phyloP scores from a whole-genome alignment of 495 filamentous ascomycete species.

The Jackrogersella minutella region DNA sequence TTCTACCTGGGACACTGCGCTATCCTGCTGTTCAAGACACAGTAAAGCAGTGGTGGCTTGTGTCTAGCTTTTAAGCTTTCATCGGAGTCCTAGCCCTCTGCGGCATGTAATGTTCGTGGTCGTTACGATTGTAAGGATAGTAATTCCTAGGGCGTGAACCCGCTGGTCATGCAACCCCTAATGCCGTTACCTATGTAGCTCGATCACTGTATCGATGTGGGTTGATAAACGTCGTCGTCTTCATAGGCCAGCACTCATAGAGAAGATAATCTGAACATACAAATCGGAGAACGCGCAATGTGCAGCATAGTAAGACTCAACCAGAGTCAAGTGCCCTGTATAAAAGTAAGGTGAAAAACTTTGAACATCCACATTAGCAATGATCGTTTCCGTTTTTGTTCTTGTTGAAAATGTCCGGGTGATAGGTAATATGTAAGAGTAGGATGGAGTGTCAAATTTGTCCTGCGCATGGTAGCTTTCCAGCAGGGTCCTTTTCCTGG shows the following conservation, averaged over 20 bases:
- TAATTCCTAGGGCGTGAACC: not conserved
- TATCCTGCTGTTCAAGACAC: slow-evolving; percentile 98
- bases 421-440: slow-evolving; percentile 8
- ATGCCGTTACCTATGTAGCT: not conserved
- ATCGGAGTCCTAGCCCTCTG: not conserved
- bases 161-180: not conserved
- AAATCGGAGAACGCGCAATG: not conserved
- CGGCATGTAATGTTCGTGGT: not conserved
- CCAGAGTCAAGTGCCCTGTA: not conserved
- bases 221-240: slow-evolving; percentile 7
- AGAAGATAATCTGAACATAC: slow-evolving; percentile 14
- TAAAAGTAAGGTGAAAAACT: not conserved
- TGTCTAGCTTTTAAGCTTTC: not conserved
- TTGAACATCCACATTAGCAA: not conserved
- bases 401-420: not conserved
- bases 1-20: slow-evolving; percentile 99
- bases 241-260: slow-evolving; percentile 2
- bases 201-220: not conserved
- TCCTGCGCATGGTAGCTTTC: slow-evolving; percentile 1
- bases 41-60: slow-evolving; percentile 60
- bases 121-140: slow-evolving; percentile 6
- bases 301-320: not conserved
- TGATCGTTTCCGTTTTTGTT: not conserved
- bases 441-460: not conserved
- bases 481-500: slow-evolving; percentile 13